These are phyloP conservation scores for Sclerotinia trifoliorum DNA, from an alignment of 2,329 filamentous ascomycete genomes.

Conservation along the genomic window DNA sequence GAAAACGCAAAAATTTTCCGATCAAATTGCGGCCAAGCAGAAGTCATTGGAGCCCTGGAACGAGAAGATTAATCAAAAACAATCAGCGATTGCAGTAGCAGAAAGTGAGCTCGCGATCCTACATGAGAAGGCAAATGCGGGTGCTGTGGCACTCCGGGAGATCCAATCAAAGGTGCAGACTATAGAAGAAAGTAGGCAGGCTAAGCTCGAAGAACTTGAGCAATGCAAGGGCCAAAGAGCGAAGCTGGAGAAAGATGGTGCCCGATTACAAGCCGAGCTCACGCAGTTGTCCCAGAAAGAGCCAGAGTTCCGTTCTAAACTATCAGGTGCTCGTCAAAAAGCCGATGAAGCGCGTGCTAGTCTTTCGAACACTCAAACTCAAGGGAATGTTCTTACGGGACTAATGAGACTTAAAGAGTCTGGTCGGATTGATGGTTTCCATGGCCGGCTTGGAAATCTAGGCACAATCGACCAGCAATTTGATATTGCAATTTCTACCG, in stretches of 20 bases:
- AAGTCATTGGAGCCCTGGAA: slow-evolving; percentile 95
- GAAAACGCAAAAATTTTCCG: slow-evolving; percentile 92
- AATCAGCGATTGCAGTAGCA: slow-evolving; percentile 89
- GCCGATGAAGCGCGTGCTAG: slow-evolving; percentile 93
- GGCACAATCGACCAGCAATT: slow-evolving; percentile 92
- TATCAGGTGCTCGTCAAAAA: slow-evolving; percentile 89
- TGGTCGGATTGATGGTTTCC: slow-evolving; percentile 94
- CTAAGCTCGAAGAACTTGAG: slow-evolving; percentile 73
- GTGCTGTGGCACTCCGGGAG: slow-evolving; percentile 79
- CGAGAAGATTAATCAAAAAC: slow-evolving; percentile 94
- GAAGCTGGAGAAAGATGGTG: slow-evolving; percentile 70
- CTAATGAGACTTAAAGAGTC: slow-evolving; percentile 95
- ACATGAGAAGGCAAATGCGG: slow-evolving; percentile 83
- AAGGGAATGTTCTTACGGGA: slow-evolving; percentile 87
- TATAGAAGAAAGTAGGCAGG: slow-evolving; percentile 68
- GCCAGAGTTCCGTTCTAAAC: slow-evolving; percentile 75
- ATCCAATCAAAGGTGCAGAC: slow-evolving; percentile 73
- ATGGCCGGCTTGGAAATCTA: slow-evolving; percentile 90
- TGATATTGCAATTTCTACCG: slow-evolving; percentile 97
- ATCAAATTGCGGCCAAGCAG: slow-evolving; percentile 88
- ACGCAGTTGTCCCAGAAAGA: slow-evolving; percentile 73
- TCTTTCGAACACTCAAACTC: slow-evolving; percentile 84
- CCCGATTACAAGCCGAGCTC: slow-evolving; percentile 69
- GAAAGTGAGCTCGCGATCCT: slow-evolving; percentile 93
- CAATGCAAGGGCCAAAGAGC: slow-evolving; percentile 71